Evolutionary conservation across 164 flowering plant species (phyloP).

Genomic region (Vitis rotundifolia): DNA sequence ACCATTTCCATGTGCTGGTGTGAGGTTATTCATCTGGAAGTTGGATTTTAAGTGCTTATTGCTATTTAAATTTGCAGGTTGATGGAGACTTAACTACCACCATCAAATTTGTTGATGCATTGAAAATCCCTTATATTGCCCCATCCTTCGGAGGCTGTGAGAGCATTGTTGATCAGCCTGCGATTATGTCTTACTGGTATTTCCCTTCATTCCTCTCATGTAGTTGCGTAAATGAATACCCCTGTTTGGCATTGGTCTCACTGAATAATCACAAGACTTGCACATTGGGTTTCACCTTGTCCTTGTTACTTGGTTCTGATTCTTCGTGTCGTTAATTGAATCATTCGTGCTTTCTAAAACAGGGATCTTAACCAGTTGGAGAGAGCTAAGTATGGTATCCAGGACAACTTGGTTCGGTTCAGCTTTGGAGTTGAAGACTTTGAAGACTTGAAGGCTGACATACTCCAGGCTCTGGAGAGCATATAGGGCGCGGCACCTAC

Average conservation of each 20-base stretch:
- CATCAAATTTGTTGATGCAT: constrained; percentile 66
- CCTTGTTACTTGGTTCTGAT: neutral
- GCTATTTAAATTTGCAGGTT: constrained; percentile 41
- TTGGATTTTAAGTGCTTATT: neutral
- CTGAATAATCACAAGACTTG: too few species aligned
- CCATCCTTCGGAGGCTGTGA: constrained; percentile 98
- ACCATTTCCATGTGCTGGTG: neutral
- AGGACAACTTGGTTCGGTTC: constrained; percentile 90
- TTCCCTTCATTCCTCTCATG: neutral
- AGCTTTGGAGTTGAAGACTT: constrained; percentile 96
- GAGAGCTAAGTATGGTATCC: constrained; percentile 75
- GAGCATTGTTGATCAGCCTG: constrained; percentile 97
- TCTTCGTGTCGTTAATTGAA: neutral
- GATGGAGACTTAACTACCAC: constrained; percentile 80
- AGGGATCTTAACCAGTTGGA: constrained; percentile 82
- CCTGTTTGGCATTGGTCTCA: too few species aligned
- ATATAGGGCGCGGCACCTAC: constrained; percentile 34
- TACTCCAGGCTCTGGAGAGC: constrained; percentile 79
- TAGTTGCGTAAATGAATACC: too few species aligned
- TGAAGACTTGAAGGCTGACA: constrained; percentile 83
- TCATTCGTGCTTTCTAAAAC: constrained; percentile 11
- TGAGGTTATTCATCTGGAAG: neutral
- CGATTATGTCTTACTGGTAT: constrained; percentile 98
- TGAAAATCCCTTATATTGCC: constrained; percentile 90
- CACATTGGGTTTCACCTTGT: neutral